Conservation (phyloP, 192 early-diverging fungal species). For the Rhizophagus clarus region DNA sequence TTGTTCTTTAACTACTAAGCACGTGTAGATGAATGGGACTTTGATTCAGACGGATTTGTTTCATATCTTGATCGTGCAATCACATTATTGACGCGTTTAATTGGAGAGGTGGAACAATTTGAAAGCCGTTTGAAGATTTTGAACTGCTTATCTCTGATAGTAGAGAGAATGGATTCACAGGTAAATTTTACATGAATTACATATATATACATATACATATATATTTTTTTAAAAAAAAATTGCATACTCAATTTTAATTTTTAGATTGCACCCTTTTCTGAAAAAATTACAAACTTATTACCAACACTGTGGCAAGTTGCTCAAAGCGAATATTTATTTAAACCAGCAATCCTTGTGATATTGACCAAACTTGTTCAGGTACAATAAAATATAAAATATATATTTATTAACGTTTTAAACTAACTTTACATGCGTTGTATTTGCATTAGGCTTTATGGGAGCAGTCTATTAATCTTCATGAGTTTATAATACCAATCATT, state of each 20-base stretch:
- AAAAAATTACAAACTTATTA: slow-evolving; percentile 70
- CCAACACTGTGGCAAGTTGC: slow-evolving; percentile 82
- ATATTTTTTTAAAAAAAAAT: no score
- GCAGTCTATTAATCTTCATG: slow-evolving; percentile 72
- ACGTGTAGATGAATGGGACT: slow-evolving; percentile 82
- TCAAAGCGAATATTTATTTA: slow-evolving; percentile 76
- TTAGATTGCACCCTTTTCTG: slow-evolving; percentile 73
- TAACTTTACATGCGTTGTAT: not conserved
- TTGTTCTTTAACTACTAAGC: not conserved
- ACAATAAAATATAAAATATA: slow-evolving; percentile 25
- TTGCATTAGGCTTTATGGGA: slow-evolving; percentile 58
- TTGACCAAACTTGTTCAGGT: slow-evolving; percentile 76
- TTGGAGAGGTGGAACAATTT: slow-evolving; percentile 70
- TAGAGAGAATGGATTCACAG: slow-evolving; percentile 74
- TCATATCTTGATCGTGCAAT: slow-evolving; percentile 69
- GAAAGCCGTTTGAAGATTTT: slow-evolving; percentile 78
- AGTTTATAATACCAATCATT: slow-evolving; percentile 75
- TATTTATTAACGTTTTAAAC: not conserved
- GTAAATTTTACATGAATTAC: slow-evolving; percentile 36
- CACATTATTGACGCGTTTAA: slow-evolving; percentile 54
- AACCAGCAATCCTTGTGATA: slow-evolving; percentile 75
- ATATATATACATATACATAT: no score
- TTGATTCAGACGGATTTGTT: slow-evolving; percentile 67
- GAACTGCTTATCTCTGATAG: slow-evolving; percentile 70
- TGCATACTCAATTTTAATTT: not conserved